A percentile compares a stretch with the other conserved stretches of the same genome.
phyloP scores from a whole-genome alignment of 345 rosid species.

The Heritiera littoralis region DNA sequence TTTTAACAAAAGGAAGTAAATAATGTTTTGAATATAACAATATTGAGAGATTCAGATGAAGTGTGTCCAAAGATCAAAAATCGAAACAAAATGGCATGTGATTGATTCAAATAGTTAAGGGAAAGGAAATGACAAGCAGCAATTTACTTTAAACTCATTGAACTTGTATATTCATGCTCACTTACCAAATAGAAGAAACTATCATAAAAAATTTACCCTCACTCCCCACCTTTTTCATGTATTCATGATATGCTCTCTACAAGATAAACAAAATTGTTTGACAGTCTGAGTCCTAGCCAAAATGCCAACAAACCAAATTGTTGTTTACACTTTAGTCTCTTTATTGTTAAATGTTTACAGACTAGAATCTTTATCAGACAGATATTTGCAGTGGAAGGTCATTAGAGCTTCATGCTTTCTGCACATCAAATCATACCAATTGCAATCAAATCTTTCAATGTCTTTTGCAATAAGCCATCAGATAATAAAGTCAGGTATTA shows the following conservation, averaged over 20 bases:
- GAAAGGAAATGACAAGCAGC: neutral
- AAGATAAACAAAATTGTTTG: neutral
- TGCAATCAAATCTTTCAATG: neutral
- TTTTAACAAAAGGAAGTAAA: neutral
- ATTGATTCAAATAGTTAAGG: neutral
- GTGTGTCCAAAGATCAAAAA: neutral
- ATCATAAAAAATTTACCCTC: neutral
- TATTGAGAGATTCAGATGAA: neutral
- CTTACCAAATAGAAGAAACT: neutral
- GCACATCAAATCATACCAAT: neutral
- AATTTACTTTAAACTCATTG: neutral
- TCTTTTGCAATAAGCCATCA: neutral
- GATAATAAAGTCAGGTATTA: neutral
- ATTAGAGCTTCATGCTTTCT: neutral
- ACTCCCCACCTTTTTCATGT: neutral
- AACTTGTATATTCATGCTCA: neutral
- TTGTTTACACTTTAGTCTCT: conserved; percentile 6
- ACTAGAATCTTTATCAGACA: neutral
- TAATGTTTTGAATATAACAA: neutral
- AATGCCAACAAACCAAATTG: conserved; percentile 3
- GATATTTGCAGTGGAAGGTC: neutral
- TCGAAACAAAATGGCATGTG: neutral
- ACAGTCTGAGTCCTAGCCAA: neutral
- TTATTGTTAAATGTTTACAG: neutral
- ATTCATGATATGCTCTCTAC: neutral